These are phyloP conservation scores for Rhodocollybia butyracea DNA, from an alignment of 768 basidiomycete species.

Conservation along the genomic window DNA sequence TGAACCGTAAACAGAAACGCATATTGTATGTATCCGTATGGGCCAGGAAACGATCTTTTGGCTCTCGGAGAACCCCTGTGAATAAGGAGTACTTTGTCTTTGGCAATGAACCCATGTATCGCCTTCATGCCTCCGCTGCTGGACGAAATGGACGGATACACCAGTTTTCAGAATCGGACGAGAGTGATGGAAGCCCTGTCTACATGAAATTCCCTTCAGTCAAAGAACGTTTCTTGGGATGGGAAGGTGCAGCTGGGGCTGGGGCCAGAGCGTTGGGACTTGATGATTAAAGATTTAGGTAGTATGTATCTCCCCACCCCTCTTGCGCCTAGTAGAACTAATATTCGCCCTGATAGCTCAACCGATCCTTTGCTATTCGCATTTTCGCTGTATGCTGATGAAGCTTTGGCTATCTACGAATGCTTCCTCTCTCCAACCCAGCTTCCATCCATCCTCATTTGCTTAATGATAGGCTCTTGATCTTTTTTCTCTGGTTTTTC, in stretches of 20 bases:
- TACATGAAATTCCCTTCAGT: not conserved
- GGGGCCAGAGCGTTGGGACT: constrained; percentile 83
- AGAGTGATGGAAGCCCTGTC: not conserved
- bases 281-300: not conserved
- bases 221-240: constrained; percentile 67
- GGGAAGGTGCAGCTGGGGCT: constrained; percentile 75
- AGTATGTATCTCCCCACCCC: too few species aligned
- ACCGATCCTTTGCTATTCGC: too few species aligned
- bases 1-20: constrained; percentile 89
- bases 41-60: constrained; percentile 46
- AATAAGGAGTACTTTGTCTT: constrained; percentile 43
- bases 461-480: too few species aligned
- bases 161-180: not conserved
- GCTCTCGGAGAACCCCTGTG: constrained; percentile 40
- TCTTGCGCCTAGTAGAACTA: too few species aligned
- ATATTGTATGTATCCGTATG: constrained; percentile 91
- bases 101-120: not conserved
- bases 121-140: not conserved
- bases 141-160: not conserved
- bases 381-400: too few species aligned
- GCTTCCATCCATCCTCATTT: too few species aligned
- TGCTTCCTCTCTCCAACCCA: too few species aligned
- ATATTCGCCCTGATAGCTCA: too few species aligned
- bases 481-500: too few species aligned
- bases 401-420: too few species aligned